Evolutionary conservation across 345 rosid genomes (phyloP).

Genomic region (Erodium maritimum): DNA sequence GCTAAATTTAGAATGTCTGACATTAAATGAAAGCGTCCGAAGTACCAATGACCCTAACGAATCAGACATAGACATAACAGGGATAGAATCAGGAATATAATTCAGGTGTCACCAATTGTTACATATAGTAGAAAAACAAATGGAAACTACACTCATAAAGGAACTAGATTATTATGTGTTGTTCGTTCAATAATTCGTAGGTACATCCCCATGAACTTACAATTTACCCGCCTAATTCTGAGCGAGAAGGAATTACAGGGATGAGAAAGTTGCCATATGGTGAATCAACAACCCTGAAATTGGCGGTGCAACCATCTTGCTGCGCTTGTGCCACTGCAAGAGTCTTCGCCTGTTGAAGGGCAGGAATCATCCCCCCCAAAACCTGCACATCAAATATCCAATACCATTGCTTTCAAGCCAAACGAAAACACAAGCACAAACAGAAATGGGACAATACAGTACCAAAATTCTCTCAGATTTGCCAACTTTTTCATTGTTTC

Average conservation of each 20-base stretch:
- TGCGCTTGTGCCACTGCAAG: slow-evolving; percentile 44
- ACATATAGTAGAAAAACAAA: no score
- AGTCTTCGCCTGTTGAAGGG: slow-evolving; percentile 23
- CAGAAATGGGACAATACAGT: background rate
- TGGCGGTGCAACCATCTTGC: slow-evolving; percentile 36
- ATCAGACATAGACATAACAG: background rate
- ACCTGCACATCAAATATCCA: background rate
- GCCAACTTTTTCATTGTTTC: background rate
- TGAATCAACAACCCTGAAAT: slow-evolving; percentile 36
- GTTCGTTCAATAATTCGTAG: no score
- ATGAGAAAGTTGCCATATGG: slow-evolving; percentile 43
- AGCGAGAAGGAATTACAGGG: slow-evolving; percentile 38
- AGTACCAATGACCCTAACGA: no score
- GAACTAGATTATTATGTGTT: no score
- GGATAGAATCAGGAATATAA: no score
- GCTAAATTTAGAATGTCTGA: no score
- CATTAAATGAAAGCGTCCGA: no score
- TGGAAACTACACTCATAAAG: no score
- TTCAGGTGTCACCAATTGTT: no score
- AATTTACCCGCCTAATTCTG: slow-evolving; percentile 31
- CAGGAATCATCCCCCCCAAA: background rate
- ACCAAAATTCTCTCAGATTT: background rate
- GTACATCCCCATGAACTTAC: no score
- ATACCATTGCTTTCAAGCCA: no score
- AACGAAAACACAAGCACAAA: no score